Percentiles rank a stretch among this genome's conserved stretches.
Conservation (phyloP, 306 rosid species). For the Casuarina cunninghamiana region DNA sequence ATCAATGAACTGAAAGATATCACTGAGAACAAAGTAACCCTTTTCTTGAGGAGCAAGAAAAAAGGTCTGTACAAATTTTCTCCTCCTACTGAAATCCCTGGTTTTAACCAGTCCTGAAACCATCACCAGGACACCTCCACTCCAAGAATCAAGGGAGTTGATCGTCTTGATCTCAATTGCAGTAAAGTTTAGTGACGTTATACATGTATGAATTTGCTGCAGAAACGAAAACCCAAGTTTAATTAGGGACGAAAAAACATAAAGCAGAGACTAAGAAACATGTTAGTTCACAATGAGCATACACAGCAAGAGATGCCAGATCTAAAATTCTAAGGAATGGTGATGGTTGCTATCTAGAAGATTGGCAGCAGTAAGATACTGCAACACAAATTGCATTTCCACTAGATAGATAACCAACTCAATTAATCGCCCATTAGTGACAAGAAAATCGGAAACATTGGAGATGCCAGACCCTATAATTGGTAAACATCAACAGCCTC, state of each 20-base stretch:
- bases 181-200: constrained; percentile 61
- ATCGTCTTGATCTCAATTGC: constrained; percentile 81
- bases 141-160: constrained; percentile 85
- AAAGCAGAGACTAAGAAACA: background rate
- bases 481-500: background rate
- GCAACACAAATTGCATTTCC: background rate
- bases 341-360: background rate
- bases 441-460: background rate
- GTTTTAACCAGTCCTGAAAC: constrained; percentile 81
- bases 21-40: constrained; percentile 85
- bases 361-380: background rate
- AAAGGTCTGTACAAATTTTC: constrained; percentile 82
- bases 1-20: constrained; percentile 72
- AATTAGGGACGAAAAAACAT: constrained; percentile 9
- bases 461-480: background rate
- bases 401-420: background rate
- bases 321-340: background rate
- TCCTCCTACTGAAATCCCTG: constrained; percentile 58
- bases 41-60: constrained; percentile 94
- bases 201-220: constrained; percentile 80
- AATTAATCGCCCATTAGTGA: background rate
- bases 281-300: background rate
- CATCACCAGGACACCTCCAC: constrained; percentile 84
- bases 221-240: constrained; percentile 2
- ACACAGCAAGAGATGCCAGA: background rate